Evolutionary conservation across 2,329 filamentous ascomycete genomes (phyloP).

Genomic region (Trichoderma koningiopsis): DNA sequence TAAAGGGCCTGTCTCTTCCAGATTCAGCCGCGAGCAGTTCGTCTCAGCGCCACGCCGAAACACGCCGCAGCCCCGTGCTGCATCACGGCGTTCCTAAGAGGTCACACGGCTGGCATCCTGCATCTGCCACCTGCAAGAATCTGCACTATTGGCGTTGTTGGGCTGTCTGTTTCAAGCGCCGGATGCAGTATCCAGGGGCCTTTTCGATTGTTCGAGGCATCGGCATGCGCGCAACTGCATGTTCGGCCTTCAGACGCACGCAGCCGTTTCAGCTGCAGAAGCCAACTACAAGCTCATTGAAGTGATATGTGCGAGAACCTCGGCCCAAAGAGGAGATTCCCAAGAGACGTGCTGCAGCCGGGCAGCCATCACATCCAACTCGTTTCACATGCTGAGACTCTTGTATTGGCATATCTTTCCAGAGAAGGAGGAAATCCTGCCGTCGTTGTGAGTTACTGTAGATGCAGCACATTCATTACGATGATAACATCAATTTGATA

Average conservation of each 20-base stretch:
- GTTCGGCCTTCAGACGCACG: neutral
- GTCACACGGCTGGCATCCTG: neutral
- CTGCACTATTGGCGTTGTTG: neutral
- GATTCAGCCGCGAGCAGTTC: neutral
- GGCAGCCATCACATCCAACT: neutral
- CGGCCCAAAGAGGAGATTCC: neutral
- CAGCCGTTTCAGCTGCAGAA: neutral
- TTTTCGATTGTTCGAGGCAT: neutral
- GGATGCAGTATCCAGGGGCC: neutral
- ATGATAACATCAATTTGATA: neutral
- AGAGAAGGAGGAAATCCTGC: neutral
- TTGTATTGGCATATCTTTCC: neutral
- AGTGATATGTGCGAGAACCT: neutral
- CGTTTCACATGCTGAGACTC: conserved; percentile 7
- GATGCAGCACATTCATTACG: neutral
- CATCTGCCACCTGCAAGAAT: neutral
- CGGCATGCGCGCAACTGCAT: neutral
- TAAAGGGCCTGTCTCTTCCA: neutral
- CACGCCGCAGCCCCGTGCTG: conserved; percentile 7
- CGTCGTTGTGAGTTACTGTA: neutral
- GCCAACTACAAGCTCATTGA: neutral
- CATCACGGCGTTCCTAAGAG: conserved; percentile 6
- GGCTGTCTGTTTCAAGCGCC: conserved; percentile 5
- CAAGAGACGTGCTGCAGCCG: conserved; percentile 2
- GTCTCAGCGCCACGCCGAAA: conserved; percentile 24